A percentile compares a stretch with the other conserved stretches of the same genome.
These are phyloP conservation scores for Onygenales sp. DNA, from an alignment of 2,329 filamentous ascomycete species.

Conservation along the genomic window DNA sequence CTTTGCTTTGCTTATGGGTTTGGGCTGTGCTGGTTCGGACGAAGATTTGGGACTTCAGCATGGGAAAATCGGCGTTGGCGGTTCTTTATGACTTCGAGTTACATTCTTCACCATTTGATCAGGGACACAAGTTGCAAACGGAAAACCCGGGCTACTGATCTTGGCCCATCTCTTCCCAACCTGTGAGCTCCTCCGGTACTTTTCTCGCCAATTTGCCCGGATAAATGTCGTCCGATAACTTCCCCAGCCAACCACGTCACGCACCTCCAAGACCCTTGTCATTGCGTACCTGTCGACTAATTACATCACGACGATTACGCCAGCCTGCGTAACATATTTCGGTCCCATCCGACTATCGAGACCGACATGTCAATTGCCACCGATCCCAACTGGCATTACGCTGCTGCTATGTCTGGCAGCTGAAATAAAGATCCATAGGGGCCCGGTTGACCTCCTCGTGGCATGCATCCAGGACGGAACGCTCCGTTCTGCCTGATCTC, in stretches of 20 bases:
- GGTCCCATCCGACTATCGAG: too few relatives aligned
- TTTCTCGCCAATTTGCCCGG: neutral
- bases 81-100: neutral
- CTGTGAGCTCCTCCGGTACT: neutral
- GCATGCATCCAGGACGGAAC: too few relatives aligned
- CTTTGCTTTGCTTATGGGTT: neutral
- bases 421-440: too few relatives aligned
- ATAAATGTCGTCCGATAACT: neutral
- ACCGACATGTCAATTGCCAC: too few relatives aligned
- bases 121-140: neutral
- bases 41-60: conserved; percentile 1
- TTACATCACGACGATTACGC: too few relatives aligned
- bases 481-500: too few relatives aligned
- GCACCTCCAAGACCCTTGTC: too few relatives aligned
- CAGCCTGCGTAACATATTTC: too few relatives aligned
- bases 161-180: neutral
- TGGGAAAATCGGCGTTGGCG: conserved; percentile 2
- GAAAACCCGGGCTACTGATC: neutral
- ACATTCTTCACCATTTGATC: neutral
- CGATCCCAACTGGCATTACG: too few relatives aligned
- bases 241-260: neutral
- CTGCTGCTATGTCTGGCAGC: too few relatives aligned
- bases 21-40: neutral
- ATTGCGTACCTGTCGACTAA: too few relatives aligned
- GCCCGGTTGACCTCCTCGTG: too few relatives aligned